Base-by-base conservation (phyloP, 495 filamentous ascomycete genomes). In the Echria macrotheca region DNA sequence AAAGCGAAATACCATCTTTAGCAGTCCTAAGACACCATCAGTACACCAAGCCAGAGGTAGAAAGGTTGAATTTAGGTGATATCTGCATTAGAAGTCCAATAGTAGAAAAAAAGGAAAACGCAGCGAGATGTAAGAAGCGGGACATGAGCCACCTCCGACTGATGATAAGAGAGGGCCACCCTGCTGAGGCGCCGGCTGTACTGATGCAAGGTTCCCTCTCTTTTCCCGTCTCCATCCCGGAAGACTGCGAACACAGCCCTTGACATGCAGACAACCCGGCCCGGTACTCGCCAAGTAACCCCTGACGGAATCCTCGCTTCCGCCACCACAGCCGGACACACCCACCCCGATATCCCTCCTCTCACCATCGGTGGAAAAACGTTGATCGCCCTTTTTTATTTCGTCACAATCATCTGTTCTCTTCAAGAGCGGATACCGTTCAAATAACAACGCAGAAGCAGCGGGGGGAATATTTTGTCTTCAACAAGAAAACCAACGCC, bases 81-180 rank as follows among this genome's bases (percentile, higher is more conserved):
- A 73, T 75, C 68, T 72, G 71, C 65, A 75, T 76, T 75, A 76
- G 69, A 73, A 74, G 64, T 65, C 64, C 69, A 71, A 61, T 74
- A 75, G 53, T 68, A 73, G 59, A 70, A 64, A 51, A 44, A 57
- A n/a, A 61, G 63, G 59, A 56, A 68, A 66, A 69, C 59, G 60
- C 57, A 67, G 44, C 19, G 58, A 67, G 64, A 59, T 58, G 57
- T 57, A 28, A 52, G 54, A 57, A 53, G 55, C 54, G 51, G 47
- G 47, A 49, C 54, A 50, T 41, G 51, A 55, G 57, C 40, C 53
- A 51, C 45, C 53, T 51, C 40, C 53, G 43, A 49, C 42, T 43
- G 38, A 42, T 39, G 23, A 31, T 44, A 45, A 44, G 42, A 18
- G 49, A 40, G 48, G 33, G 7, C 19, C 32, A 46, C 31, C 28